phyloP scores from a whole-genome alignment of 2,329 filamentous ascomycete species.

The Cercospora beticola region DNA sequence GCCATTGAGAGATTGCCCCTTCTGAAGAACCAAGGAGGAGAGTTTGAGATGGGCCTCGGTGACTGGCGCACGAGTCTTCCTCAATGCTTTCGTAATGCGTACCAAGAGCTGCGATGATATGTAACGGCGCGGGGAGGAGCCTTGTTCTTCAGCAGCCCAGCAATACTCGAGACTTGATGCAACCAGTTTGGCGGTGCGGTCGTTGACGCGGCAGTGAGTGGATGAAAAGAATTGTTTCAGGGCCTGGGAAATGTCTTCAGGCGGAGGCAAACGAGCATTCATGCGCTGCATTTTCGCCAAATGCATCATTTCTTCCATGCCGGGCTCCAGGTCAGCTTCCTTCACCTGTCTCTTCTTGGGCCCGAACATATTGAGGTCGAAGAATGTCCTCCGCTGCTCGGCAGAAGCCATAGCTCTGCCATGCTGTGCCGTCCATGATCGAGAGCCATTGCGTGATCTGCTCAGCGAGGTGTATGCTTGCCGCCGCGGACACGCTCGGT shows the following conservation, averaged over 20 bases:
- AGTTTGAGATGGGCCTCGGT: neutral
- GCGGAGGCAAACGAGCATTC: conserved; percentile 62
- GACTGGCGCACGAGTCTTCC: neutral
- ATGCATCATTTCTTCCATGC: conserved; percentile 69
- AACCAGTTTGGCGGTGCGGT: conserved; percentile 65
- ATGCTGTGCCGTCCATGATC: conserved; percentile 1
- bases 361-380: conserved; percentile 60
- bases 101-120: neutral
- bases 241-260: conserved; percentile 63
- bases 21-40: neutral
- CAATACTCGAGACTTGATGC: conserved; percentile 63
- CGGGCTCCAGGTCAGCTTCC: conserved; percentile 65
- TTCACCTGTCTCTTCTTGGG: conserved; percentile 58
- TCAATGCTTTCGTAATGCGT: neutral
- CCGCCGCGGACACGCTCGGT: conserved; percentile 48
- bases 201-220: conserved; percentile 56
- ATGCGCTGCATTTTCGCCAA: conserved; percentile 64
- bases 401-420: neutral
- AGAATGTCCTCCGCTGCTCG: conserved; percentile 55
- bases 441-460: neutral
- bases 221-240: conserved; percentile 63
- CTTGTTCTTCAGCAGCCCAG: neutral
- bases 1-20: neutral
- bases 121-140: neutral
- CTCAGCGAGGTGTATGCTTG: conserved; percentile 26